Base-by-base conservation (phyloP, 2,329 filamentous ascomycete genomes). In the Aspergillus fructus region DNA sequence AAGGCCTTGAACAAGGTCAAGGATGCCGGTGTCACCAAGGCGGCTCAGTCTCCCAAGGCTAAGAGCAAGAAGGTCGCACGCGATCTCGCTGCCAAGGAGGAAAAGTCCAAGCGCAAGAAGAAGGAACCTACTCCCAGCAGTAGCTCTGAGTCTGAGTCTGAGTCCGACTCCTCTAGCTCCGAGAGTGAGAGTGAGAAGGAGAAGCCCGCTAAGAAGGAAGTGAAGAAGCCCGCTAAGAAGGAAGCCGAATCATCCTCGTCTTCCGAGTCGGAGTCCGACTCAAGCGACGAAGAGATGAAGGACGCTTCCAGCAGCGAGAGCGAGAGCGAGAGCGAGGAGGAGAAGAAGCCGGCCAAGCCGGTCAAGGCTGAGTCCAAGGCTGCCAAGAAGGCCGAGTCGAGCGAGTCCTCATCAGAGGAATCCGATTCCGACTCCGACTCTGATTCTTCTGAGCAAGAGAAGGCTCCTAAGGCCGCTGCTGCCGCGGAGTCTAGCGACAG, bases 1-100 rank as follows among this genome's bases (percentile, higher is more conserved):
- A 78, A 78, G 71, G 65, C 73, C 64, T 59, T 79, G 63, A 72
- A 66, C 70, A 79, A 79, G 71, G 78, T 79, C 67, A 80, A 80
- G 72, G 72, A 75, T 62, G 71, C 72, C 58, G 76, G 72, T 60
- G 73, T 80, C 55, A 71, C 72, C 63, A 81, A 80, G 71, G 64
- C 74, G 43, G 70, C 77, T 53, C 68, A 78, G 67, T 74, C 71
- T 56, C 68, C 72, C 34, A 78, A 78, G 66, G 63, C 71, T 54
- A 78, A 79, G 75, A 75, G 74, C 72, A 79, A 78, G 70, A 70
- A 74, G 58, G 66, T 78, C 54, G 76, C 76, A 59, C 72, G 71
- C 59, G 71, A 76, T 60, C 65, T 75, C 30, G 72, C 69, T 53
- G 56, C 67, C 49, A 78, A 78, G 68, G 72, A 72, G 53, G 67